Percentiles rank a stretch among this genome's conserved stretches.
phyloP scores from a whole-genome alignment of 2,329 filamentous ascomycete genomes.

The Zymoseptoria passerinii region DNA sequence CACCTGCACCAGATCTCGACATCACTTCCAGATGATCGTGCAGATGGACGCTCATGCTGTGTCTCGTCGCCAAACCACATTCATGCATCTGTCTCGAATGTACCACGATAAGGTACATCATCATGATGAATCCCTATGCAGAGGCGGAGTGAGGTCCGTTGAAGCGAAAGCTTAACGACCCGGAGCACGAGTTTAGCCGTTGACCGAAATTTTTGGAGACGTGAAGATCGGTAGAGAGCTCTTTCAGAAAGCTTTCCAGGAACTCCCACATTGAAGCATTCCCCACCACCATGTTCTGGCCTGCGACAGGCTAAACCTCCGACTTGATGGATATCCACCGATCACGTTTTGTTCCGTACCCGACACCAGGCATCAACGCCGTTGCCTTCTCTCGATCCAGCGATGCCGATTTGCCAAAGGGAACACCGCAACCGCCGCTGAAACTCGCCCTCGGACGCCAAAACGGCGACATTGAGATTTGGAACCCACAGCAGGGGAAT shows the following conservation, averaged over 20 bases:
- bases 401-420: constrained; percentile 29
- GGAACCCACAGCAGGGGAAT: constrained; percentile 73
- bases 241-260: background rate
- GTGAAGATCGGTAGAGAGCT: background rate
- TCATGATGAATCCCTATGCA: background rate
- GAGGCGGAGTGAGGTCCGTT: background rate
- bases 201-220: background rate
- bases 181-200: background rate
- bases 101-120: too few relatives aligned
- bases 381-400: constrained; percentile 81
- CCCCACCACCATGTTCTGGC: background rate
- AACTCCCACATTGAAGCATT: background rate
- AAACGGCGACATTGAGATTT: constrained; percentile 95
- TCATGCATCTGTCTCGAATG: background rate
- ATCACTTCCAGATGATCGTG: background rate
- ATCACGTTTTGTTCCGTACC: constrained; percentile 90
- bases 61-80: background rate
- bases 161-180: background rate
- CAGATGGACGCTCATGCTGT: background rate
- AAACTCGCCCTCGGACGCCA: constrained; percentile 83
- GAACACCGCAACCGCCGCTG: constrained; percentile 48
- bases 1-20: background rate
- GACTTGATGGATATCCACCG: constrained; percentile 84
- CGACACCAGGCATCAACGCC: constrained; percentile 84
- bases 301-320: background rate